These are phyloP conservation scores for Pythium chondricola DNA, from an alignment of 352 stramenopile species.

Conservation along the genomic window DNA sequence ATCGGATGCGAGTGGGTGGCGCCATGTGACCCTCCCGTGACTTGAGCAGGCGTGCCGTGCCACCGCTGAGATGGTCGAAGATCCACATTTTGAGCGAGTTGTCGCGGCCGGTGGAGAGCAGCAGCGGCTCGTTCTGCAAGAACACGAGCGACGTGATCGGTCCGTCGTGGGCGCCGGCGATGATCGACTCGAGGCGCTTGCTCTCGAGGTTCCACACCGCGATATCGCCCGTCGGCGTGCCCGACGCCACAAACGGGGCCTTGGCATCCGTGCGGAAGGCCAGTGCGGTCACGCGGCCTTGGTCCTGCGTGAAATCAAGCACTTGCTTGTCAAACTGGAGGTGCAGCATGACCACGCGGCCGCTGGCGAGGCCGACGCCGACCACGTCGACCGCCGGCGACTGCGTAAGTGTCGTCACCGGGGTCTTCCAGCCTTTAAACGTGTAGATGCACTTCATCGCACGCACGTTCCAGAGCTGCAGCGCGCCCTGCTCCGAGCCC, in stretches of 20 bases:
- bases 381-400: conserved; percentile 88
- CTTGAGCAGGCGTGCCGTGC: conserved; percentile 83
- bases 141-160: conserved; percentile 73
- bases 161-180: conserved; percentile 72
- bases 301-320: conserved; percentile 73
- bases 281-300: conserved; percentile 77
- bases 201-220: conserved; percentile 90
- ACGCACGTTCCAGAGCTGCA: conserved; percentile 90
- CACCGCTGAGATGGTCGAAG: conserved; percentile 85
- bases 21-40: conserved; percentile 81
- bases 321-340: conserved; percentile 79
- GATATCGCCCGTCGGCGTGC: conserved; percentile 73
- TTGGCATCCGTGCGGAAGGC: conserved; percentile 86
- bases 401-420: conserved; percentile 74
- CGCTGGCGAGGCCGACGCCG: conserved; percentile 76
- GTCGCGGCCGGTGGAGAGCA: conserved; percentile 83
- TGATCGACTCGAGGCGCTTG: conserved; percentile 80
- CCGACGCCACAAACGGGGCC: conserved; percentile 56
- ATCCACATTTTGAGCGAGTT: conserved; percentile 94
- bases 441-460: conserved; percentile 86
- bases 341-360: conserved; percentile 82
- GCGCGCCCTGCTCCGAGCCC: conserved; percentile 65
- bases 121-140: conserved; percentile 81
- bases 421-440: conserved; percentile 69
- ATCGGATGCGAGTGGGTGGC: conserved; percentile 81